These are phyloP conservation scores for Gracilaria vermiculophylla DNA, from an alignment of 23 red algal genomes.

Conservation along the genomic window DNA sequence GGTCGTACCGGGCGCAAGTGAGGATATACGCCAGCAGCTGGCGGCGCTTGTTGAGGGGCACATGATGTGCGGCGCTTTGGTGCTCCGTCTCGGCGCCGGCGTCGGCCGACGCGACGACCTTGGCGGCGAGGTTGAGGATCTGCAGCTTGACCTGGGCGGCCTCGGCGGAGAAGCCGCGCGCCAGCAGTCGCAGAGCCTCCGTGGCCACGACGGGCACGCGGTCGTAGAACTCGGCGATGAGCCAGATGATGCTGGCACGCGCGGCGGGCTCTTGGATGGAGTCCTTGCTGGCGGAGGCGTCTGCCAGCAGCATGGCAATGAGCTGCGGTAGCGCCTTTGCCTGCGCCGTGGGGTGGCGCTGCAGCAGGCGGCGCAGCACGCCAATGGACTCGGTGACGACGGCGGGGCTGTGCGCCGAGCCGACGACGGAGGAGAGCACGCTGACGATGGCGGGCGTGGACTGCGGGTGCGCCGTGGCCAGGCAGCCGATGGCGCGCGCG, in stretches of 20 bases:
- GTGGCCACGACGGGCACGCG: conserved; percentile 56
- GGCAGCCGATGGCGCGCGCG: conserved; percentile 59
- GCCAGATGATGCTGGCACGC: conserved; percentile 72
- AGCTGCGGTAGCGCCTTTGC: conserved; percentile 59
- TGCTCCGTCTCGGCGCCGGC: background rate
- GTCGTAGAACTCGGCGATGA: conserved; percentile 81
- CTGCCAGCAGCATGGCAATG: conserved; percentile 42
- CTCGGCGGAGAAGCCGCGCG: conserved; percentile 52
- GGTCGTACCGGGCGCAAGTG: conserved; percentile 56
- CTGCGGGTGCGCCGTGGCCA: conserved; percentile 62
- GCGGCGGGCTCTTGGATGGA: conserved; percentile 59
- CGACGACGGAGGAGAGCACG: conserved; percentile 56
- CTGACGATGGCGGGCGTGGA: conserved; percentile 63
- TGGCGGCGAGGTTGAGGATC: conserved; percentile 77
- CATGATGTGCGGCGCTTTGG: background rate
- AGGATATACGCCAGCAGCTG: conserved; percentile 59
- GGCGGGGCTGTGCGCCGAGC: conserved; percentile 32
- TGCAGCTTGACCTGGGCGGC: conserved; percentile 77
- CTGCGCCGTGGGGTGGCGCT: conserved; percentile 67
- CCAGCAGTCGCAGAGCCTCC: conserved; percentile 70
- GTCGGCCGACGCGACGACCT: conserved; percentile 43
- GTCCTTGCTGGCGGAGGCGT: conserved; percentile 19
- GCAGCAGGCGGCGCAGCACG: conserved; percentile 72
- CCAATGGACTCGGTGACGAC: conserved; percentile 77
- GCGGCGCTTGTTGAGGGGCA: background rate